Base-by-base conservation (phyloP, 2,329 filamentous ascomycete genomes). In the Paramyrothecium sp. region DNA sequence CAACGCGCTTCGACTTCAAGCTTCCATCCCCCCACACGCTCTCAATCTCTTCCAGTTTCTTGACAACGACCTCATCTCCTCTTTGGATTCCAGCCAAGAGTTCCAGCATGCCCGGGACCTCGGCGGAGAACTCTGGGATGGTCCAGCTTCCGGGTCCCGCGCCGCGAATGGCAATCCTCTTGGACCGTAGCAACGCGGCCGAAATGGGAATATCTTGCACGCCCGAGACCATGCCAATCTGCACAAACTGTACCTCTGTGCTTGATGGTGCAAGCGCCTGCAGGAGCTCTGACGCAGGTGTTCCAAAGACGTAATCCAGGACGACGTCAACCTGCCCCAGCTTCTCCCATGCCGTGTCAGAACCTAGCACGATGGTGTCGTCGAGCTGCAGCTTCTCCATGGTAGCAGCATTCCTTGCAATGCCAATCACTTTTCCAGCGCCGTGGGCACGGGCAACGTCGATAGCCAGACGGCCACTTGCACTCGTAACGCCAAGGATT, bases 401-500 rank as follows among this genome's bases (percentile, higher is more conserved):
- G 2, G 53, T 49, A 16, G 55, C 55, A 12, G 53, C 51, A 10
- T 34, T 59, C 11, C 59, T 49, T 4, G 57, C 54, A 11, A 59
- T 41, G 2, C 59, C 57, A 13, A 60, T 38, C 8, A 59, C 47
- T 11, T 30, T 41, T 8, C 33, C n/a, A 5, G 59, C 59, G 8
- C 57, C 57, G 13, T 56, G 53, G 7, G 38, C 44, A 3, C 54
- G 54, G 10, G 59, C 54, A 11, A 60, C 55, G 3, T 41, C 22
- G 2, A 46, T 54, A n/a, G 54, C 57, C 13, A 48, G 41, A 20
- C 57, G 44, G 4, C 59, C 59, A n/a, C 59, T 59, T 5, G 59
- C 57, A 21, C 59, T 59, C 3, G 59, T 60, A 1, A 57, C 59
- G 4, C 59, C 59, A 22, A 60, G 22, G 8, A 60, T 59, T n/a